Conservation (phyloP, 331 rosid genomes). For the Saraca asoca region DNA sequence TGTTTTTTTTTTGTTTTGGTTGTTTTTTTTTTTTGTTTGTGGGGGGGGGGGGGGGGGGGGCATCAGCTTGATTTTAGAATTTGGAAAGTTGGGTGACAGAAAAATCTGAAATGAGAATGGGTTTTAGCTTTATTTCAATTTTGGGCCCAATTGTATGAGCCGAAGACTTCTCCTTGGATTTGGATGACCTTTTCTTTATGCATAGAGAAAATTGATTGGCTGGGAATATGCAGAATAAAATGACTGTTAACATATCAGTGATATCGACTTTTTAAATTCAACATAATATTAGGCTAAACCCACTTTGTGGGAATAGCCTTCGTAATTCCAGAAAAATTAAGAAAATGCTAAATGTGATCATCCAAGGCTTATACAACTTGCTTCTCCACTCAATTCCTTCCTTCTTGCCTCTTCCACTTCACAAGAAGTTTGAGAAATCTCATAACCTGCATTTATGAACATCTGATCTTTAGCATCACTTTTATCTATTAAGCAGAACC, state of each 20-base stretch:
- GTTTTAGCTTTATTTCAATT: too few species aligned
- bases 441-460: constrained; percentile 60
- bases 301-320: constrained; percentile 7
- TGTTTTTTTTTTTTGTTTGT: too few species aligned
- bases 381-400: constrained; percentile 3
- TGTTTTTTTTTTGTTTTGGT: too few species aligned
- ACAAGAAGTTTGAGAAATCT: constrained; percentile 69
- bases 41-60: too few species aligned
- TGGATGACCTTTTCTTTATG: too few species aligned
- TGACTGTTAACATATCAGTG: too few species aligned
- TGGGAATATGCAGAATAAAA: too few species aligned
- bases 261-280: background rate
- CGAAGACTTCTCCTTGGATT: too few species aligned
- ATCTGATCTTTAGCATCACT: background rate
- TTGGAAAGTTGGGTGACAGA: too few species aligned
- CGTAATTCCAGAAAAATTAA: constrained; percentile 9
- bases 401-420: constrained; percentile 61
- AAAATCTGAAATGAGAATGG: too few species aligned
- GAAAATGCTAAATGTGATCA: background rate
- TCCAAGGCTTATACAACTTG: background rate
- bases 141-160: too few species aligned
- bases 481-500: background rate
- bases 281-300: background rate
- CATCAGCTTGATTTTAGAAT: too few species aligned
- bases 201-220: background rate